These are phyloP conservation scores for Phyllosticta capitalensis DNA, from an alignment of 2,329 filamentous ascomycete genomes.

Conservation along the genomic window DNA sequence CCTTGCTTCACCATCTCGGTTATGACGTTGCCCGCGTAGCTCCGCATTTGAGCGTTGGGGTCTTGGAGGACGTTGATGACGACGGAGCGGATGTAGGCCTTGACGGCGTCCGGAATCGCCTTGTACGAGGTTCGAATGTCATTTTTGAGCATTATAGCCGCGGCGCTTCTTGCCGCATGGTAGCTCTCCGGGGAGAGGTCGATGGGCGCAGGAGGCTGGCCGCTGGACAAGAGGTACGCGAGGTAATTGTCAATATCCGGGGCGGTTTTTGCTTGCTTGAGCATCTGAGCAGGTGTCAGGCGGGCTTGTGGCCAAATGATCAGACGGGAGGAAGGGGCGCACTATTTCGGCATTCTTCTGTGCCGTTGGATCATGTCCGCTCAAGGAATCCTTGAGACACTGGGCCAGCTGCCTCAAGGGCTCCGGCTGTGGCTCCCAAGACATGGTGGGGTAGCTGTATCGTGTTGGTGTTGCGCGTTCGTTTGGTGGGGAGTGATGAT, in stretches of 20 bases:
- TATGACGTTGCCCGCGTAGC: slow-evolving; percentile 84
- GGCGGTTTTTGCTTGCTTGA: slow-evolving; percentile 74
- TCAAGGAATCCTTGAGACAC: slow-evolving; percentile 86
- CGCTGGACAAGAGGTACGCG: slow-evolving; percentile 74
- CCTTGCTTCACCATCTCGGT: slow-evolving; percentile 82
- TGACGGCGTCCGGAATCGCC: slow-evolving; percentile 61
- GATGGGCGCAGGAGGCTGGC: slow-evolving; percentile 51
- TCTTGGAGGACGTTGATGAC: slow-evolving; percentile 76
- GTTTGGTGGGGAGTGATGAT: neutral
- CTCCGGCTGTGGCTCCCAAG: slow-evolving; percentile 85
- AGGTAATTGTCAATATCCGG: slow-evolving; percentile 98
- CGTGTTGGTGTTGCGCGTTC: slow-evolving; percentile 6
- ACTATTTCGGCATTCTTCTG: slow-evolving; percentile 88
- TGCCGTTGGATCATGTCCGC: slow-evolving; percentile 65
- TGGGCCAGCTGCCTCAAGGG: slow-evolving; percentile 80
- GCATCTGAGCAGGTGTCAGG: slow-evolving; percentile 58
- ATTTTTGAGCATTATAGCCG: slow-evolving; percentile 93
- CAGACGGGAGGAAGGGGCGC: slow-evolving; percentile 12
- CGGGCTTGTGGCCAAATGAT: slow-evolving; percentile 1
- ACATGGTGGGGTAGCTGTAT: slow-evolving; percentile 45
- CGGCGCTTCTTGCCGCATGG: slow-evolving; percentile 72
- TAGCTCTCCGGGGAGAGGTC: slow-evolving; percentile 52
- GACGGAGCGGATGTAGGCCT: slow-evolving; percentile 69
- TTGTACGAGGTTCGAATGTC: slow-evolving; percentile 71
- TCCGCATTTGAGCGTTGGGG: slow-evolving; percentile 70